Base-by-base conservation (phyloP, 2,329 filamentous ascomycete species). In the Allantophomopsis lycopodina region DNA sequence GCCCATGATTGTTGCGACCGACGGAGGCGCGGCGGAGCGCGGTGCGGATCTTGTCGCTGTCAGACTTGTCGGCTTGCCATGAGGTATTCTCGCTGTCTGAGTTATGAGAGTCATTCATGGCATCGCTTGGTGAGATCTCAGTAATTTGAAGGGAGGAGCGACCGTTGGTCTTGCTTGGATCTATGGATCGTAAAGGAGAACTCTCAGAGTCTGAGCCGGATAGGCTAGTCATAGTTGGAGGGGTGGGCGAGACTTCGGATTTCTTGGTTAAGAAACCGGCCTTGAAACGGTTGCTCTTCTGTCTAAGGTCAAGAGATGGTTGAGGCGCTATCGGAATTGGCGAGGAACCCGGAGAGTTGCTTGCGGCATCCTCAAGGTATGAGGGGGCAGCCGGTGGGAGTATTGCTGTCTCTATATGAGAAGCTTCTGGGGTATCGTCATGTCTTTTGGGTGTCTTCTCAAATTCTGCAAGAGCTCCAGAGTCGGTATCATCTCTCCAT, bases 401-500 rank as follows among this genome's bases (percentile, higher is more conserved):
- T 11, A 67, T 47, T 11, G 52, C 53, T 15, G 58, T 54, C 35
- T 75, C 70, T 32, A 67, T 58, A 20, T 71, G 69, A 13, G 71
- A 73, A 17, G 45, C 45, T 37, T 77, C 71, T 6, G 76, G 73
- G 1, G 74, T 72, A 2, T 66, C 66, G 13, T 73, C 65, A 7
- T 71, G 59, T 54, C 79, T 83, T 57, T 87, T 73, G 1, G 91
- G 89, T 2, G 89, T 95, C 61, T 86, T 85, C 54, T 89, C 84
- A 55, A 89, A 95, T 55, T 96, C 91, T 10, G 83, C 87, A 41
- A 96, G 64, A 1, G 80, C 79, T 17, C 87, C 88, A 38, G 89
- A 77, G 53, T 93, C 82, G 2, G 80, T 85, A 51, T 96, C 91
- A 52, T 94, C 87, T 42, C 85, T 79, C 91, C 91, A 98, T 47